A percentile compares a stretch with the other conserved stretches of the same genome.
phyloP scores from a whole-genome alignment of 331 rosid genomes.

The Malus hybrid region DNA sequence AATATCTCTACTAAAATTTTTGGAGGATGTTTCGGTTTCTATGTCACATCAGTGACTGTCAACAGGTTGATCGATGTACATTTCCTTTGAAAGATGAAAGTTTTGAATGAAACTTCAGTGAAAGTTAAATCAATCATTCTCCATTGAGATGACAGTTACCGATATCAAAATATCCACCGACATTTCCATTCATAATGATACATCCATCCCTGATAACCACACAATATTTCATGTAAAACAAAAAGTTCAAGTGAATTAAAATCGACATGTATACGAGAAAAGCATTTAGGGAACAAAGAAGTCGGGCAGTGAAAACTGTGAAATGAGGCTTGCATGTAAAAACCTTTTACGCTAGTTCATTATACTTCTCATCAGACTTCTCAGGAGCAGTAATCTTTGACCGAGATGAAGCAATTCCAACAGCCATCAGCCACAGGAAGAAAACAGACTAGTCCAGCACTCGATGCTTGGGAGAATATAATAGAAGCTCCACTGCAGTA shows the following conservation, averaged over 20 bases:
- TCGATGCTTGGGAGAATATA: slow-evolving; percentile 77
- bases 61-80: neutral
- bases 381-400: slow-evolving; percentile 51
- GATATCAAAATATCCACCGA: neutral
- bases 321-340: slow-evolving; percentile 18
- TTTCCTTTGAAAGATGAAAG: neutral
- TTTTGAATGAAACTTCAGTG: neutral
- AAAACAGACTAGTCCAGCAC: slow-evolving; percentile 57
- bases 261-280: neutral
- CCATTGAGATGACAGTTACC: neutral
- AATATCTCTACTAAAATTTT: neutral
- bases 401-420: slow-evolving; percentile 80
- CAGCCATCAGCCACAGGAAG: slow-evolving; percentile 75
- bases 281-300: neutral
- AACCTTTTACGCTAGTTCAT: slow-evolving; percentile 82
- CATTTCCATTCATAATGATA: neutral
- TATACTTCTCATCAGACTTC: slow-evolving; percentile 50
- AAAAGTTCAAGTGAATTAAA: neutral
- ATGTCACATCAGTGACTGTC: neutral
- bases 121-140: neutral
- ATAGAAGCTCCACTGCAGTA: neutral
- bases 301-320: neutral
- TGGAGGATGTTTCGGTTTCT: neutral
- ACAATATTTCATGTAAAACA: neutral
- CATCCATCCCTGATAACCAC: neutral